These are phyloP conservation scores for Starmerella etchellsii DNA, from an alignment of 805 yeast genomes.

Conservation along the genomic window DNA sequence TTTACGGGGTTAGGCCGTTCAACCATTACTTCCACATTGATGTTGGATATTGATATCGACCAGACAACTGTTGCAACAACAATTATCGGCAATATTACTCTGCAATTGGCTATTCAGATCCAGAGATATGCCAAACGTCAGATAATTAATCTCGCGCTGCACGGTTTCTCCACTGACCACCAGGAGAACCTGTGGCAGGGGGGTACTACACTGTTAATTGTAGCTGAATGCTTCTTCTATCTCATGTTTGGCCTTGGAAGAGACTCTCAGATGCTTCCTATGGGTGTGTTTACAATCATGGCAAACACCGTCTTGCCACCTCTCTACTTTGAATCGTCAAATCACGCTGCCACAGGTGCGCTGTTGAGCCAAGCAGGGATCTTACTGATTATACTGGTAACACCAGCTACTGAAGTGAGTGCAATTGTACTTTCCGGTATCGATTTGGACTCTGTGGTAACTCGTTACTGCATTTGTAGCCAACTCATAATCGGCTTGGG, in stretches of 20 bases:
- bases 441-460: not conserved
- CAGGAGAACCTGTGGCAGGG: conserved; percentile 29
- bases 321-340: conserved; percentile 32
- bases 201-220: conserved; percentile 33
- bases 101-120: conserved; percentile 31
- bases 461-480: not conserved
- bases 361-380: conserved; percentile 33
- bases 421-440: not conserved
- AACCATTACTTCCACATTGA: no score
- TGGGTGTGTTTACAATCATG: conserved; percentile 39
- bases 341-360: conserved; percentile 31
- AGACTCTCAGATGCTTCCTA: conserved; percentile 36
- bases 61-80: conserved; percentile 9
- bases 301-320: conserved; percentile 40
- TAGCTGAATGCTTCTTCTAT: conserved; percentile 38
- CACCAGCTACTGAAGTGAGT: not conserved
- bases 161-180: conserved; percentile 16
- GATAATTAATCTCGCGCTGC: conserved; percentile 21
- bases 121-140: conserved; percentile 32
- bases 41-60: conserved; percentile 3
- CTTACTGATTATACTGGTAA: conserved; percentile 29
- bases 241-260: conserved; percentile 39
- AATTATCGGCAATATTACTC: conserved; percentile 29
- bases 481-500: conserved; percentile 1
- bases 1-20: no score